Evolutionary conservation across 1,284 basidiomycete genomes (phyloP), one percentile per base, ranked within the genome.

Genomic region (Ganoderma boninense): DNA sequence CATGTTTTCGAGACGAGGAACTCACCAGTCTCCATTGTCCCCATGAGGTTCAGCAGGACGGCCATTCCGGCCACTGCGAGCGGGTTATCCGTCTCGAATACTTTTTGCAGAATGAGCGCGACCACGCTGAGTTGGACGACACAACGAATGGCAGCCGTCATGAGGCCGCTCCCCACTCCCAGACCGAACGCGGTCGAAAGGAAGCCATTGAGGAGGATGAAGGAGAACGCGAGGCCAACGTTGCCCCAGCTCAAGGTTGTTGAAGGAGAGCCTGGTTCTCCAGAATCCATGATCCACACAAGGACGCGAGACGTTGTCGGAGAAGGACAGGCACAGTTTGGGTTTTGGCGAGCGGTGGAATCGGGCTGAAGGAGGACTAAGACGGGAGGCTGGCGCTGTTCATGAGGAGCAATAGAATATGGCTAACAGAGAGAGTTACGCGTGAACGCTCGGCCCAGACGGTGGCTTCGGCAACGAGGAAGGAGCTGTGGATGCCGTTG

Each of bases 1-100:
- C 10, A 35, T n/a, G 57, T n/a, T n/a, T 35, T 20, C 18, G 38
- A 60, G 57, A 40, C 23, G 57, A 20, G 35, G 18, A 3, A 61
- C 84, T 73, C 70, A 90, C 92, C 91, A 40, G 86, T 87, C 73
- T 92, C 91, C 54, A 89, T 82, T 0, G 91, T 93, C 3, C 93
- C 93, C 73, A 96, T 83, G 8, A 93, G 75, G 78, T 94, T 95
- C 64, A 95, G 80, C 42, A 95, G 78, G 59, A 92, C 83, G 20
- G 89, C 89, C 66, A 96, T 93, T 1, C 87, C 90, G 4, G 87
- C 88, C 0, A 96, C 93, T 7, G 87, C 90, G 88, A 89, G 94
- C 6, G 90, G 87, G 75, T 91, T 91, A 60, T 93, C 84, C 3
- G 90, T 88, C 71, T 90, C 89, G 75, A 96, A 95, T 1, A 96